Evolutionary conservation across 139 green algal genomes (phyloP).

Genomic region (Chlamydomonas eustigma): DNA sequence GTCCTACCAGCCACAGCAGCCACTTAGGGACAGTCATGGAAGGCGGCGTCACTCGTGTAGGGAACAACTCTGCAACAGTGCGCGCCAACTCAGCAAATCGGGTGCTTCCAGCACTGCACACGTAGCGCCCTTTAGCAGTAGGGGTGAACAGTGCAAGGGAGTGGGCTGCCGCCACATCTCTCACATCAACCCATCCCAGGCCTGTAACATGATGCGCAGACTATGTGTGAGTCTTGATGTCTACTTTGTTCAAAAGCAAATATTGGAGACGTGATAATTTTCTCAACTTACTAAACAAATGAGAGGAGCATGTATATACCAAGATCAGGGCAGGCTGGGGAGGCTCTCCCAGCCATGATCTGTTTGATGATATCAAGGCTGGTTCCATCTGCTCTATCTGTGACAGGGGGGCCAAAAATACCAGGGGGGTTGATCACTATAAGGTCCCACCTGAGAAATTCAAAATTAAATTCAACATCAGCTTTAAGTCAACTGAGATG

Average conservation of each 20-base stretch:
- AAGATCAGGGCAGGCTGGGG: neutral
- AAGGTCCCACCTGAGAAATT: constrained; percentile 48
- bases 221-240: no score
- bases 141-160: constrained; percentile 42
- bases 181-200: constrained; percentile 35
- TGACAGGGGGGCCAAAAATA: constrained; percentile 39
- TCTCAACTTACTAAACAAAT: no score
- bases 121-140: constrained; percentile 31
- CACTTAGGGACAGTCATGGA: neutral
- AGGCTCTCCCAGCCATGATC: neutral
- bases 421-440: constrained; percentile 41
- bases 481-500: no score
- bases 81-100: neutral
- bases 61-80: neutral
- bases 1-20: constrained; percentile 21
- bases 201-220: no score
- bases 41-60: neutral
- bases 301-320: no score
- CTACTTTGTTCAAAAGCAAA: no score
- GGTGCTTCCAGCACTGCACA: neutral
- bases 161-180: constrained; percentile 54
- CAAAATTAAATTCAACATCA: no score
- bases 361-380: constrained; percentile 3
- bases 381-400: constrained; percentile 20
- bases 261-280: no score